Evolutionary conservation across 2,329 filamentous ascomycete species (phyloP), one percentile per base, ranked within the genome.

Genomic region (Scytalidium sp.): DNA sequence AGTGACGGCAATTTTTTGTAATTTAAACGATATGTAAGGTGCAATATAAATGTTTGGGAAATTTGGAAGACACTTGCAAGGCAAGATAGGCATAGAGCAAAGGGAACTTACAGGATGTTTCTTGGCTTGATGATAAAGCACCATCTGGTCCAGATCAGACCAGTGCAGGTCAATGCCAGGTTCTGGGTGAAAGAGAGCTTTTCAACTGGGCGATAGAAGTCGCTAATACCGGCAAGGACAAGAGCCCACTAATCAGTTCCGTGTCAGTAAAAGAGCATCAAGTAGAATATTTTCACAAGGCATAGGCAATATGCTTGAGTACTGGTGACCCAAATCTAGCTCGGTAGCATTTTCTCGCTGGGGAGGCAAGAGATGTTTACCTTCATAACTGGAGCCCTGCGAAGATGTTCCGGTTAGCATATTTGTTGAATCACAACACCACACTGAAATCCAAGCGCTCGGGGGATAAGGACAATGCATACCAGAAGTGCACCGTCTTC

Each of bases 401-500:
- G 42, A 9, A 45, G 41, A 40, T 11, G 19, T 19, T 53, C 53
- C 51, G 59, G 50, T 50, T 54, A 55, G 52, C 48, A 50, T 50
- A 39, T 39, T 17, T 40, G 44, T 20, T n/a, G 22, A 11, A 43
- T 11, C n/a, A 43, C 13, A 13, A 15, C 11, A 11, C 21, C n/a
- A 19, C 11, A 2, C 13, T 19, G 15, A n/a, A n/a, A n/a, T 41
- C 27, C 13, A 25, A 8, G 40, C 17, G 20, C 45, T 29, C 29
- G 1, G 13, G 21, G 15, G 22, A 19, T 19, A 36, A 50, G 15
- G 44, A 8, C 19, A 15, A 9, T 52, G 65, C 78, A 58, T 76
- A 93, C 93, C 94, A 99, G 76, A 99, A 99, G 73, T 99, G 94
- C 64, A 99, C 94, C 55, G 94, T 99, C 85, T 91, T 91, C 61